Conservation (phyloP, 495 filamentous ascomycete species). For the Tuber magnatum region DNA sequence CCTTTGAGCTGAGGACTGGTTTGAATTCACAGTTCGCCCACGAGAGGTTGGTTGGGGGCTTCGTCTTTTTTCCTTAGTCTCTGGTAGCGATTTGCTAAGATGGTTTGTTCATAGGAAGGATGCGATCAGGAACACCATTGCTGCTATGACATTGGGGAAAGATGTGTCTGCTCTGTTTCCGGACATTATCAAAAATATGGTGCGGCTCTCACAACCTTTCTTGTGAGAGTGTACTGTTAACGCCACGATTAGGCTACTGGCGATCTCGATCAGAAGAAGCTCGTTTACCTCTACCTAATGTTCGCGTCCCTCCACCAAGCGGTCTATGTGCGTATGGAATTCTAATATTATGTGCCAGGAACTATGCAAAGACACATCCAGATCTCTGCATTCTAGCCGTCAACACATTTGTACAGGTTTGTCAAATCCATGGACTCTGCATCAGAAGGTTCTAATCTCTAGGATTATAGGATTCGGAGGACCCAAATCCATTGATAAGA, state of each 20-base stretch:
- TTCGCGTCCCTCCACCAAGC: constrained; percentile 45
- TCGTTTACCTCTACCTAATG: constrained; percentile 98
- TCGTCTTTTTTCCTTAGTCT: background rate
- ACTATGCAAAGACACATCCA: constrained; percentile 98
- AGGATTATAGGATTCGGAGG: constrained; percentile 67
- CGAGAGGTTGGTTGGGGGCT: constrained; percentile 55
- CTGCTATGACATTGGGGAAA: constrained; percentile 98
- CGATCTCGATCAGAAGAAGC: constrained; percentile 98
- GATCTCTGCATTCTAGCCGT: constrained; percentile 98
- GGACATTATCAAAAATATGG: constrained; percentile 96
- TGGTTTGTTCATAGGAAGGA: constrained; percentile 61
- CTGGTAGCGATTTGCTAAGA: constrained; percentile 16
- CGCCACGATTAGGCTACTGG: constrained; percentile 54
- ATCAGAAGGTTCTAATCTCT: constrained; percentile 1
- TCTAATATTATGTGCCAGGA: constrained; percentile 53
- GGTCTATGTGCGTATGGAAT: background rate
- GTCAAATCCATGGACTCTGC: background rate
- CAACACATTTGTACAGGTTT: constrained; percentile 87
- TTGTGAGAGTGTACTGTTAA: background rate
- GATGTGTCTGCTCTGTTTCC: constrained; percentile 97
- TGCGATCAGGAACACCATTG: constrained; percentile 98
- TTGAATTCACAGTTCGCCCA: constrained; percentile 99
- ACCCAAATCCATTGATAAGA: constrained; percentile 92
- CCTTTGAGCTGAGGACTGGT: constrained; percentile 92
- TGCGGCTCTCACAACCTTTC: constrained; percentile 5